Conservation (phyloP, 164 flowering plant species). For the Paratinospora sagittata region DNA sequence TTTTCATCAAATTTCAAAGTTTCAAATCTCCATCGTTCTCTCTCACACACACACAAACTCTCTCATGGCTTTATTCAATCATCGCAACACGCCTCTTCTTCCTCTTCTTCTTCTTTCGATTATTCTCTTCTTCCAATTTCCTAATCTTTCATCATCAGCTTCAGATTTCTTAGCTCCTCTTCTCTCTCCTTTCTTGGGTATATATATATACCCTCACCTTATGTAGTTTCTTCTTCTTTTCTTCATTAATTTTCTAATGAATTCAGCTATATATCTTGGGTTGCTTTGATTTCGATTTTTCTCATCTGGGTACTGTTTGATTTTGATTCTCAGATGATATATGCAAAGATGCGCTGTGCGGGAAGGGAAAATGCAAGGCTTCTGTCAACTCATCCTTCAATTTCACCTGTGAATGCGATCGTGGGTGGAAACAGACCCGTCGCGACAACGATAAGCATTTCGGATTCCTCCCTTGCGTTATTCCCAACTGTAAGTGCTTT, state of each 20-base stretch:
- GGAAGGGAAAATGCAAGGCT: conserved; percentile 52
- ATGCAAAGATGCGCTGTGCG: conserved; percentile 51
- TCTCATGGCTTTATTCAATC: conserved; percentile 28
- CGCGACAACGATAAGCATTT: conserved; percentile 19
- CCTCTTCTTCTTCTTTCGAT: conserved; percentile 10
- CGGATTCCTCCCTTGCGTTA: conserved; percentile 31
- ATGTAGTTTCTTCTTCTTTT: neutral
- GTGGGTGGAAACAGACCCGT: conserved; percentile 47
- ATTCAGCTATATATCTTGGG: neutral
- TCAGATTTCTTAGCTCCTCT: conserved; percentile 28
- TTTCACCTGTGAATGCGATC: conserved; percentile 51
- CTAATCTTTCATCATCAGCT: conserved; percentile 5
- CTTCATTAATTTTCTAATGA: no score
- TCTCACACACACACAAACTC: conserved; percentile 1
- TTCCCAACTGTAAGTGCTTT: conserved; percentile 19
- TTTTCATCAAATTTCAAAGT: neutral
- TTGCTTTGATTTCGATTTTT: neutral
- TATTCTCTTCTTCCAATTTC: conserved; percentile 19
- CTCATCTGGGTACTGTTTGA: conserved; percentile 12
- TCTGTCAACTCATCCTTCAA: conserved; percentile 21
- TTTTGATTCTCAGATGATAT: conserved; percentile 25
- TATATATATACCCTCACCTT: neutral
- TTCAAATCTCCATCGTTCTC: neutral
- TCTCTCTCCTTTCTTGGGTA: conserved; percentile 29
- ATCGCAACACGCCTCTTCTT: neutral